phyloP scores from a whole-genome alignment of 2,329 filamentous ascomycete species.

The Rhinocladiella mackenziei region DNA sequence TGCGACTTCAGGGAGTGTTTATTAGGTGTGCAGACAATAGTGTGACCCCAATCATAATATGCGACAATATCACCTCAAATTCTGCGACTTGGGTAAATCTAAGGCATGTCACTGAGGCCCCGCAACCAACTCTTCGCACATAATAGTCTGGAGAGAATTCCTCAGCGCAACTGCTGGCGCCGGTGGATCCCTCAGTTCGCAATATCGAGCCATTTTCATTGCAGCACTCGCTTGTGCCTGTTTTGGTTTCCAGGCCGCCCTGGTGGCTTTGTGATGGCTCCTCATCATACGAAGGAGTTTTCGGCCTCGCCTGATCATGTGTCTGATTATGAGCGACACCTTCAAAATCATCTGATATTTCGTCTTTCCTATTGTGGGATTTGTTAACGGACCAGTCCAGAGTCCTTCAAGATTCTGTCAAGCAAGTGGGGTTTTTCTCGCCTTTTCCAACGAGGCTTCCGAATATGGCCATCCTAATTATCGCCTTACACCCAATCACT shows the following conservation, averaged over 20 bases:
- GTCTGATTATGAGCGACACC: slow-evolving; percentile 68
- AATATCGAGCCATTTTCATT: slow-evolving; percentile 38
- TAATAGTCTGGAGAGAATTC: slow-evolving; percentile 1
- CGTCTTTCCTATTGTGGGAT: slow-evolving; percentile 58
- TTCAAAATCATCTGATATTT: slow-evolving; percentile 67
- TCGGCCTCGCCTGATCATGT: slow-evolving; percentile 69
- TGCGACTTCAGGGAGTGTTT: too few species aligned
- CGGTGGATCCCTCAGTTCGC: slow-evolving; percentile 8
- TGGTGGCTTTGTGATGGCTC: slow-evolving; percentile 67
- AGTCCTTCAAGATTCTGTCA: slow-evolving; percentile 60
- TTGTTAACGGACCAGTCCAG: slow-evolving; percentile 50
- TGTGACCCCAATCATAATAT: too few species aligned
- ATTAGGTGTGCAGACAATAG: too few species aligned
- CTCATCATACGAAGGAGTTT: slow-evolving; percentile 68
- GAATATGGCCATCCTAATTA: slow-evolving; percentile 69
- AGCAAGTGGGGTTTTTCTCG: slow-evolving; percentile 63
- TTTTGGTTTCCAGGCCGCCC: slow-evolving; percentile 55
- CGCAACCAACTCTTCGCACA: slow-evolving; percentile 2
- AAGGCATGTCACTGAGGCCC: too few species aligned
- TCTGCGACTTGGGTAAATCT: too few species aligned
- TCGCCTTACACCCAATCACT: slow-evolving; percentile 67
- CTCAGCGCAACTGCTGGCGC: background rate
- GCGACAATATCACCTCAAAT: too few species aligned
- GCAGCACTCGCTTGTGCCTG: slow-evolving; percentile 45
- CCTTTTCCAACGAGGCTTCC: slow-evolving; percentile 60